Evolutionary conservation across 2,329 filamentous ascomycete species (phyloP), one percentile per base, ranked within the genome.

Genomic region (Colletotrichum plurivorum): DNA sequence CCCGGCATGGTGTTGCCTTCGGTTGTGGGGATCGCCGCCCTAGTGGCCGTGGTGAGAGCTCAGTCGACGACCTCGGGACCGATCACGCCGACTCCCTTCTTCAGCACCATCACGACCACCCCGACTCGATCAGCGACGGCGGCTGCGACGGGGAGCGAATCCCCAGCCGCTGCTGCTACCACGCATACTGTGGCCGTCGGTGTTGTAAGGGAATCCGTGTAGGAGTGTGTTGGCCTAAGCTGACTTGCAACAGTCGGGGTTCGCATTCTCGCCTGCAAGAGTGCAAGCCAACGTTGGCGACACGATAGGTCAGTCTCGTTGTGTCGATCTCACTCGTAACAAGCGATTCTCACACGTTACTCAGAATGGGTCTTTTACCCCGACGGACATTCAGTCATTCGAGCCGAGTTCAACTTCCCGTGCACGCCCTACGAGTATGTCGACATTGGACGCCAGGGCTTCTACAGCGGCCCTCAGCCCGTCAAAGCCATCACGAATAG

Each of bases 341-440:
- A 3, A 53, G 12, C n/a, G 25, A 22, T 54, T 25, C 25, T 66
- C 54, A 74, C 69, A 72, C 8, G 20, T 22, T 31, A 1, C 7
- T 8, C 27, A 82, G 83, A 87, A 70, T 92, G 89, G 76, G 81
- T 85, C 51, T 92, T 92, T 74, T 91, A 88, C 72, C 89, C 90
- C 1, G 82, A 82, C 22, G 89, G 87, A 59, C 90, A 93, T 74
- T 90, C 88, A 3, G 87, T 92, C n/a, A 87, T 88, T 9, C 84
- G 88, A 57, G 86, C 89, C 41, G 88, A 85, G 56, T 92, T 85
- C 72, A 78, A 81, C 2, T 80, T 82, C n/a, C 89, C 90, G 46
- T 93, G 91, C 69, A 85, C 91, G 51, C 90, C 90, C 0, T 90
- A 88, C 67, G 86, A 89, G 59, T 82, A 86, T 60, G 81, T 85